Evolutionary conservation across 192 early-diverging fungal genomes (phyloP).

Genomic region (Coemansia sp.): DNA sequence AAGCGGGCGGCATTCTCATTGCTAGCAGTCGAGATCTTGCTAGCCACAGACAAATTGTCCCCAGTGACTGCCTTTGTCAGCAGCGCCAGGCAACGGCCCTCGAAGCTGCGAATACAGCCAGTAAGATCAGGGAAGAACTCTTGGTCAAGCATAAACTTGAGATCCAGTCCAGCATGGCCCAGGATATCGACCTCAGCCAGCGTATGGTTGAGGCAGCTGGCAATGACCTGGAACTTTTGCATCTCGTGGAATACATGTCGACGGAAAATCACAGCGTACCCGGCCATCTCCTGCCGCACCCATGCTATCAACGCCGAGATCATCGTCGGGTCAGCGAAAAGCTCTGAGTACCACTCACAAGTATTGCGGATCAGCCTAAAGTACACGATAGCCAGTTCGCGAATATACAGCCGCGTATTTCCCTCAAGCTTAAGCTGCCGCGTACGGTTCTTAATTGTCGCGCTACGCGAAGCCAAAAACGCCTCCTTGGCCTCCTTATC

Average conservation of each 20-base stretch:
- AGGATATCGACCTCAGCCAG: constrained; percentile 79
- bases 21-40: constrained; percentile 43
- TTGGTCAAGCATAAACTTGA: constrained; percentile 81
- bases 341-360: constrained; percentile 92
- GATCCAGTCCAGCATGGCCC: constrained; percentile 81
- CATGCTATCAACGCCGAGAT: constrained; percentile 92
- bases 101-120: constrained; percentile 70
- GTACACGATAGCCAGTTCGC: constrained; percentile 82
- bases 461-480: constrained; percentile 78
- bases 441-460: constrained; percentile 69
- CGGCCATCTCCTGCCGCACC: constrained; percentile 83
- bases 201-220: constrained; percentile 79
- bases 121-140: constrained; percentile 78
- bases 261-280: constrained; percentile 85
- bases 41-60: constrained; percentile 69
- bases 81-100: constrained; percentile 62
- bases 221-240: constrained; percentile 80
- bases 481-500: constrained; percentile 77
- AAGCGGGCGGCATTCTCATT: constrained; percentile 23
- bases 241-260: constrained; percentile 84
- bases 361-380: constrained; percentile 94
- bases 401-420: constrained; percentile 83
- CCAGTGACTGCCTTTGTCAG: constrained; percentile 68
- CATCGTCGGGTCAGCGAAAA: constrained; percentile 89
- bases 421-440: constrained; percentile 86